Evolutionary conservation across 2,329 filamentous ascomycete species (phyloP).

Genomic region (Nemania sp.): DNA sequence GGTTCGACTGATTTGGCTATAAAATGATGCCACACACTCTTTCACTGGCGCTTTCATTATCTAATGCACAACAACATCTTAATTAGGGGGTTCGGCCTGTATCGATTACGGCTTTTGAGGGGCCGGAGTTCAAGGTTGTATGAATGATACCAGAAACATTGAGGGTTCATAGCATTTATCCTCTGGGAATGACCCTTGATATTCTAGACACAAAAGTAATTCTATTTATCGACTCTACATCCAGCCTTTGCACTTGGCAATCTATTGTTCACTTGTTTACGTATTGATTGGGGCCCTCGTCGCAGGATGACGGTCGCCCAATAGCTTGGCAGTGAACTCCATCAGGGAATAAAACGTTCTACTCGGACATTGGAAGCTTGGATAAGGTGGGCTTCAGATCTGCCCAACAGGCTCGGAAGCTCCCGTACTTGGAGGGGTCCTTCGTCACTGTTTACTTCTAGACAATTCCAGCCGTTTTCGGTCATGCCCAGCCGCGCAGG

Average conservation of each 20-base stretch:
- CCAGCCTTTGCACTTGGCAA: no score
- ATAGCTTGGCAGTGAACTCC: no score
- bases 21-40: conserved; percentile 20
- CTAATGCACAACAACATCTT: conserved; percentile 19
- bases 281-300: no score
- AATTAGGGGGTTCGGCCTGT: conserved; percentile 13
- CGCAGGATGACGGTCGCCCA: no score
- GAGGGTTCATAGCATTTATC: conserved; percentile 19
- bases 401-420: conserved; percentile 14
- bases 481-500: not conserved
- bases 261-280: no score
- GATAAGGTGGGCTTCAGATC: not conserved
- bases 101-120: conserved; percentile 14
- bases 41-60: conserved; percentile 11
- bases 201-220: no score
- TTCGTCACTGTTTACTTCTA: conserved; percentile 5
- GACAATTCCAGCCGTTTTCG: not conserved
- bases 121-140: conserved; percentile 6
- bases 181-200: no score
- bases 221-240: no score
- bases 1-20: conserved; percentile 23
- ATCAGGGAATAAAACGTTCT: no score
- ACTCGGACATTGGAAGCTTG: not conserved
- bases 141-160: conserved; percentile 10
- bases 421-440: conserved; percentile 2